Conservation (phyloP, 2,329 filamentous ascomycete genomes). For the Phyllosticta citriasiana region DNA sequence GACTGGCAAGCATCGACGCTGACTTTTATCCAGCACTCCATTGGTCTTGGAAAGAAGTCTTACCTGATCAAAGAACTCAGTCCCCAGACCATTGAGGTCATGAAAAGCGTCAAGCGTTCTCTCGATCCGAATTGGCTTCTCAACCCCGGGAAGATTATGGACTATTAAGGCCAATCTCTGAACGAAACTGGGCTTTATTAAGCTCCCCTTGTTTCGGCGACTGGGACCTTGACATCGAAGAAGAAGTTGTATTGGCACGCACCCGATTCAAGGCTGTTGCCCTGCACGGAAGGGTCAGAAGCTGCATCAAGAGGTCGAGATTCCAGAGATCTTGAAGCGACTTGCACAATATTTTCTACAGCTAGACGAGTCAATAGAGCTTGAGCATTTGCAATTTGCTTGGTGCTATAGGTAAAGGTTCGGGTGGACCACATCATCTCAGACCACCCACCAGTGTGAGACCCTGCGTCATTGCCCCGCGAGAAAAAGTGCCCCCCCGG, state of each 20-base stretch:
- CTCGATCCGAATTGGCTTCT: constrained; percentile 81
- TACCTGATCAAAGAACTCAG: constrained; percentile 72
- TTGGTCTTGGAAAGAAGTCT: constrained; percentile 79
- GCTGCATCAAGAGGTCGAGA: background rate
- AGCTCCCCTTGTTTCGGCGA: no score
- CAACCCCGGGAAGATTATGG: constrained; percentile 89
- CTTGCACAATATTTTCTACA: background rate
- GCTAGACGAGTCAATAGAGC: background rate
- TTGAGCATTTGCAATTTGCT: background rate
- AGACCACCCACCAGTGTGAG: background rate
- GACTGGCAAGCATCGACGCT: background rate
- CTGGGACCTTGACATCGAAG: no score
- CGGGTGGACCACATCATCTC: background rate
- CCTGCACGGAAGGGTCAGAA: background rate
- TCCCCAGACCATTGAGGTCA: constrained; percentile 67
- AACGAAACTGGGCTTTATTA: background rate
- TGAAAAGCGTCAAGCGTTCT: constrained; percentile 73
- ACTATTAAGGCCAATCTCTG: constrained; percentile 26
- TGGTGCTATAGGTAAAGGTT: background rate
- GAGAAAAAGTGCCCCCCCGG: background rate
- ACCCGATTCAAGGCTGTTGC: background rate
- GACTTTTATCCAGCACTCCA: constrained; percentile 45
- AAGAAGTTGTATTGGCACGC: background rate
- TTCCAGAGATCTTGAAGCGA: background rate
- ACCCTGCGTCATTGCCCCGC: background rate